A percentile compares a stretch with the other conserved stretches of the same genome.
Evolutionary conservation across 495 filamentous ascomycete species (phyloP).

Genomic region (Annulohypoxylon moriforme): DNA sequence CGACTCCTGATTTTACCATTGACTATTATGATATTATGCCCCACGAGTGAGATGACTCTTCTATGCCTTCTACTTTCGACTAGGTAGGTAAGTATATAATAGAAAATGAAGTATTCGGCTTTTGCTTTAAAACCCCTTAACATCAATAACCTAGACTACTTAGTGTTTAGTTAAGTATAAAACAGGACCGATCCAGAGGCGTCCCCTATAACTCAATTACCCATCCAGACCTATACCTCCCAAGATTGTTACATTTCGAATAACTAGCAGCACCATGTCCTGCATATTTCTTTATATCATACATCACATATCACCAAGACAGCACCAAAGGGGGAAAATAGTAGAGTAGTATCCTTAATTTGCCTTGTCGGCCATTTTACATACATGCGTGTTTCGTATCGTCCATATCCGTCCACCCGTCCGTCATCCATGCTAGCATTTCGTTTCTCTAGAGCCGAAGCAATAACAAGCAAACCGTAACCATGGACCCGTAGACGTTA

Average conservation of each 20-base stretch:
- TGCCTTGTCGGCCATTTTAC: not conserved
- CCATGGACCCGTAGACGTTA: constrained; percentile 3
- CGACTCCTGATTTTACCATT: not conserved
- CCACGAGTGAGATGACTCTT: no score
- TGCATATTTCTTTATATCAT: not conserved
- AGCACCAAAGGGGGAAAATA: not conserved
- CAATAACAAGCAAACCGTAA: not conserved
- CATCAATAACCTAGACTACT: no score
- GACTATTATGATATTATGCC: not conserved
- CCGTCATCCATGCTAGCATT: constrained; percentile 3
- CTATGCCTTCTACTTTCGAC: no score
- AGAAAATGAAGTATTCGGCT: no score
- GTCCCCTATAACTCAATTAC: not conserved
- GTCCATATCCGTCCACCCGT: constrained; percentile 14
- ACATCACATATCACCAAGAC: not conserved
- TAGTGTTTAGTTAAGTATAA: no score
- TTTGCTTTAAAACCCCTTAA: no score
- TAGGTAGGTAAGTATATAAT: no score
- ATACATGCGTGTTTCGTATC: constrained; percentile 16
- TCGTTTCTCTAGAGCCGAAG: constrained; percentile 2
- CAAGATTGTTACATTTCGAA: no score
- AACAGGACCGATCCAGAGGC: no score
- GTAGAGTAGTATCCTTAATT: not conserved
- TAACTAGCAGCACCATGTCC: no score
- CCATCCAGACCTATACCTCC: not conserved